Evolutionary conservation across 768 basidiomycete genomes (phyloP), one percentile per base, ranked within the genome.

Genomic region (Amanita subjunquillea): DNA sequence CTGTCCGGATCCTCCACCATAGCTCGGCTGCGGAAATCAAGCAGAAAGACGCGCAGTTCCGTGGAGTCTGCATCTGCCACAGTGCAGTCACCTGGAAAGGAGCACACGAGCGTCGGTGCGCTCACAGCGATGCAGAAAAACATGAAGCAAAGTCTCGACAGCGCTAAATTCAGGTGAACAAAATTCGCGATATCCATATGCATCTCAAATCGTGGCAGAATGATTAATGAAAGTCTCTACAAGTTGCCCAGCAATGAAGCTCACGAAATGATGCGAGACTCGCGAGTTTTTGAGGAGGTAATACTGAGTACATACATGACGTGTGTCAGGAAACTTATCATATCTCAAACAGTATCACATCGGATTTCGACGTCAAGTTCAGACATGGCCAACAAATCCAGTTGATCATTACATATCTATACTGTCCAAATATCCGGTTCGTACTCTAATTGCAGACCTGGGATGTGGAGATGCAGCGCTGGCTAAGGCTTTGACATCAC

Each of bases 381-480:
- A 85, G 48, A 82, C 84, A 2, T 98, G 96, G 96, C 95, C 95
- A 1, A 83, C 83, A 6, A 95, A 96, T 62, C 95, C 96, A 0
- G 83, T 95, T n/a, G 73, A 85, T 29, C 77, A 87, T 63, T 92
- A 93, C 65, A 79, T 87, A 50, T 72, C 77, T 3, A 58, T 67
- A 13, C 74, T 97, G 47, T 78, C 82, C 0, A 66, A 75, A 2
- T 86, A 84, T 63, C 78, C 90, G 4, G 54, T 72, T 17, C 75
- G 74, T 57, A 82, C 85, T 0, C 73, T 97, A 59, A 81, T 99
- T 47, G 93, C 82, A 32, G 96, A 99, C 69, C 74, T 99, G 32
- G 96, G 96, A 9, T 97, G 93, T 59, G 96, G 96, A 23, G 94
- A 97, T 64, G 96, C 93, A 22, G 78, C 85, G 6, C 74, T 99